Base-by-base conservation (phyloP, 2,329 filamentous ascomycete species). In the Aschersonia sp. region DNA sequence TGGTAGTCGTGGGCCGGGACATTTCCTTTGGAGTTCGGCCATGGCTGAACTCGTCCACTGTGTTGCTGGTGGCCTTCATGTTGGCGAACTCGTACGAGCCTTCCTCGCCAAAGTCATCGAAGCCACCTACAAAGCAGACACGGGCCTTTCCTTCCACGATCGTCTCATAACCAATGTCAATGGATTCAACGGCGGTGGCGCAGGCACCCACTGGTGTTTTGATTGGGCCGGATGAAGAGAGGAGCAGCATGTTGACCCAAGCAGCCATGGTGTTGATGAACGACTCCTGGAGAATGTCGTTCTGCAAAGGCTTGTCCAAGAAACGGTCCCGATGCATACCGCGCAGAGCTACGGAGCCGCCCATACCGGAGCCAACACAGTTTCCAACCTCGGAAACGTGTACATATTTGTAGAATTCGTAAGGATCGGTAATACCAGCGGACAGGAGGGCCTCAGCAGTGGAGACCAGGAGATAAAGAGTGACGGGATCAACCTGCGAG, bases 231-330 rank as follows among this genome's bases (percentile, higher is more conserved):
- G 92, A 97, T 5, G 92, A 97, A 5, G 92, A 98, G 54, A 98
- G 73, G 54, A 98, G 74, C 68, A 98, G 73, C 92, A 98, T 98
- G 75, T 98, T 98, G 49, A 98, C 89, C 92, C 92, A 98, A 12
- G 92, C 92, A 57, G 87, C 84, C 90, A 98, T 98, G 48, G 92
- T 98, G 76, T 98, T 98, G 78, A 98, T 97, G 75, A 98, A 98
- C 10, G 92, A 97, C 69, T 98, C 92, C 63, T 98, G 94, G 11
- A 98, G 78, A 63, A 98, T 96, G 62, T 98, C 92, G 70, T 97
- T 98, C 69, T 98, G 94, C 45, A 98, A 79, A 48, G 90, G 92
- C 72, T 89, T 92, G 71, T 98, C 92, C 53, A 97, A 76, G 79
- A 83, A 97, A 51, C 92, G 85, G 66, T 96, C 90, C 68, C 90